Evolutionary conservation across 164 flowering plant genomes (phyloP).

Genomic region (Piper betle): DNA sequence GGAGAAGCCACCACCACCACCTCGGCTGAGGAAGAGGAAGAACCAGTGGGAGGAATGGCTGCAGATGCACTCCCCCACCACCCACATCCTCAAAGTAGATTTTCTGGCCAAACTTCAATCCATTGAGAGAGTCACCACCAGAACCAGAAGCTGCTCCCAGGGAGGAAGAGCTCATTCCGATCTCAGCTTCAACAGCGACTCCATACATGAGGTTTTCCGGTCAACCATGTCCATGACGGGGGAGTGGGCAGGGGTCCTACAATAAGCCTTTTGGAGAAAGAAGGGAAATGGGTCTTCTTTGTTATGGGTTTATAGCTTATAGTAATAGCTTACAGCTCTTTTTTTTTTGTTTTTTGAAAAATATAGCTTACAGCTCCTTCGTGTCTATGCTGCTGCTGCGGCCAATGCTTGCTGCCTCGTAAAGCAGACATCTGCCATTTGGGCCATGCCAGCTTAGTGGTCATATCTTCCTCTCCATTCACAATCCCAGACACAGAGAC

Average conservation of each 20-base stretch:
- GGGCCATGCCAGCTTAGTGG: constrained; percentile 36
- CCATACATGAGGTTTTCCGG: constrained; percentile 20
- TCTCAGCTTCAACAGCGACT: constrained; percentile 4
- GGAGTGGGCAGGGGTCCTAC: not conserved
- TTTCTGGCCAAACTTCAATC: constrained; percentile 60
- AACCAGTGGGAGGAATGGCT: no score
- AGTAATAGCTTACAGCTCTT: no score
- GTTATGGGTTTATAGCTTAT: no score
- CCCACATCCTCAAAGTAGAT: constrained; percentile 70
- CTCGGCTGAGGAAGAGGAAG: not conserved
- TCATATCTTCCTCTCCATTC: constrained; percentile 1
- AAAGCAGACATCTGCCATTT: constrained; percentile 16
- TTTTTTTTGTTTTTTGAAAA: no score
- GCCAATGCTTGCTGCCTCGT: not conserved
- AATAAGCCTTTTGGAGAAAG: constrained; percentile 1
- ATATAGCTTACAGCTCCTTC: constrained; percentile 1
- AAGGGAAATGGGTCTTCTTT: not conserved
- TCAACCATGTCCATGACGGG: not conserved
- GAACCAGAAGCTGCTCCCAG: constrained; percentile 22
- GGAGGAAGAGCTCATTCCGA: constrained; percentile 36
- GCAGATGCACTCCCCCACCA: constrained; percentile 15
- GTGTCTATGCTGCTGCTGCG: not conserved
- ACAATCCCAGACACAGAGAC: not conserved
- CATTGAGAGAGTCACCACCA: constrained; percentile 39
- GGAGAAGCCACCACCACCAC: constrained; percentile 14